Conservation (phyloP, 2,329 filamentous ascomycete genomes). For the Eutypella sp. region DNA sequence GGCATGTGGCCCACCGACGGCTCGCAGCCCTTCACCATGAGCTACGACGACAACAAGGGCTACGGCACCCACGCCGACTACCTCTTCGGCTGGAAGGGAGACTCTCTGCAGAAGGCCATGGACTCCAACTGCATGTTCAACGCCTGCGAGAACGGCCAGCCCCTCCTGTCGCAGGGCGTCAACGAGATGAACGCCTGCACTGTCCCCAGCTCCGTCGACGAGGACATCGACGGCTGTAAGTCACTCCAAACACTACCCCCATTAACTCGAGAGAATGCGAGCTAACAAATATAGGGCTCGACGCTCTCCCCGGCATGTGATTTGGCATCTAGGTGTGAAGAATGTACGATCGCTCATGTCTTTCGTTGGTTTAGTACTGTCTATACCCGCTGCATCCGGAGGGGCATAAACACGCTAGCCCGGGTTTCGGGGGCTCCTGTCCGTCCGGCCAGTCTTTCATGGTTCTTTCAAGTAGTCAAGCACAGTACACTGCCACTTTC, state of each 20-base stretch:
- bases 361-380: constrained; percentile 11
- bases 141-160: constrained; percentile 25
- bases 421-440: background rate
- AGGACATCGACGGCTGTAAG: constrained; percentile 25
- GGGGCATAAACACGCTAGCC: background rate
- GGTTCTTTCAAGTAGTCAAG: too few relatives aligned
- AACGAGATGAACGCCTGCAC: constrained; percentile 22
- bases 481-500: background rate
- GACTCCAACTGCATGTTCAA: constrained; percentile 26
- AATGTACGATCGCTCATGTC: background rate
- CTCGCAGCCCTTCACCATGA: constrained; percentile 25
- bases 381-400: background rate
- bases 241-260: background rate
- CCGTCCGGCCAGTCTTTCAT: too few relatives aligned
- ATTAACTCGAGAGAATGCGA: background rate
- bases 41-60: constrained; percentile 27
- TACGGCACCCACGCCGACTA: constrained; percentile 36
- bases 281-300: constrained; percentile 16
- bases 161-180: constrained; percentile 21
- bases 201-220: constrained; percentile 17
- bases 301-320: constrained; percentile 17
- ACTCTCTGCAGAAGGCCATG: constrained; percentile 28
- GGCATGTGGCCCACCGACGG: constrained; percentile 31
- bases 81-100: constrained; percentile 32
- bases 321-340: background rate